Evolutionary conservation across 129 eudicot genomes (phyloP).

Genomic region (Arctium lappa): DNA sequence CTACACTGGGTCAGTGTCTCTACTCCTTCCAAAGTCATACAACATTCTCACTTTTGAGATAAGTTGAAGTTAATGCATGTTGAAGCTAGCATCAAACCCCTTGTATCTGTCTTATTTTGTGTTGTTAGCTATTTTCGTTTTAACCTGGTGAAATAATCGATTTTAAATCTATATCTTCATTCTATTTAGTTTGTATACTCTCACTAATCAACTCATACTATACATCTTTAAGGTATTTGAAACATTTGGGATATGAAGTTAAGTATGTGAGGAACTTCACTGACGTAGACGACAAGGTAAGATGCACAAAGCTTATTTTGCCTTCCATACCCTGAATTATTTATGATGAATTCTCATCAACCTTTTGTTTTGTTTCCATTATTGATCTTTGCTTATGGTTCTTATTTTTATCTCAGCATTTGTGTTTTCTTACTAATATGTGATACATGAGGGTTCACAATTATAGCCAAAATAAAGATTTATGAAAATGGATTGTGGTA

Average conservation of each 20-base stretch:
- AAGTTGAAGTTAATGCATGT: neutral
- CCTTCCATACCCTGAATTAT: neutral
- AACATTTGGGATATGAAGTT: conserved; percentile 76
- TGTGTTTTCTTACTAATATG: neutral
- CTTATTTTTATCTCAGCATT: neutral
- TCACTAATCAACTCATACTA: neutral
- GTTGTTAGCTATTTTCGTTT: neutral
- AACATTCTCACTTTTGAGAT: neutral
- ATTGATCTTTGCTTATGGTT: neutral
- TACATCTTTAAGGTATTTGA: conserved; percentile 51
- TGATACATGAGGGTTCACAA: neutral
- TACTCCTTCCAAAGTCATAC: neutral
- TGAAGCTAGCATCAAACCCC: neutral
- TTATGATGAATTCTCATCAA: neutral
- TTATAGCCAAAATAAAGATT: neutral
- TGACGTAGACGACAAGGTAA: conserved; percentile 91
- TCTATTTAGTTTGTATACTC: neutral
- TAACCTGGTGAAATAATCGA: neutral
- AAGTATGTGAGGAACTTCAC: conserved; percentile 82
- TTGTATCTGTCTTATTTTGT: neutral
- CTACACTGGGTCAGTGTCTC: neutral
- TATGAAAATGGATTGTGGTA: neutral
- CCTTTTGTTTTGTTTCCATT: neutral
- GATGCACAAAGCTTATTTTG: conserved; percentile 21
- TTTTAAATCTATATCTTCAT: neutral